Percentiles rank a stretch among this genome's conserved stretches.
Conservation (phyloP, 202 grass and related monocot species). For the Cymbopogon flexuosus region DNA sequence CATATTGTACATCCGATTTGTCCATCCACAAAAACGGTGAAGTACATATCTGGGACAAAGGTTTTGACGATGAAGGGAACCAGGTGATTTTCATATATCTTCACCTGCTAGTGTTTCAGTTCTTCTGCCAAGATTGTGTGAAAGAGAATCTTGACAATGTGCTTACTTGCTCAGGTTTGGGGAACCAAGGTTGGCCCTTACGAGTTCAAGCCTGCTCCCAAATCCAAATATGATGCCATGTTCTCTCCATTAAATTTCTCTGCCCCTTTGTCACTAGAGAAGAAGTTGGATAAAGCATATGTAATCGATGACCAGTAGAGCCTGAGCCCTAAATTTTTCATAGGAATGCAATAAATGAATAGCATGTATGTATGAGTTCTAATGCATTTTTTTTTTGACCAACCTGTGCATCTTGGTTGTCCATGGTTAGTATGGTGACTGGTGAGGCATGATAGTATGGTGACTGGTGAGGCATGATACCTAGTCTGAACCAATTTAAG, state of each 20-base stretch:
- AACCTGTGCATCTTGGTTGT: not conserved
- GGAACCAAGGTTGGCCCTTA: constrained; percentile 76
- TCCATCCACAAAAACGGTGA: constrained; percentile 76
- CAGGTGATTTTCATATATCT: constrained; percentile 44
- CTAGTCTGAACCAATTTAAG: not conserved
- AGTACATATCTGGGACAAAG: constrained; percentile 87
- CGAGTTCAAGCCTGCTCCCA: constrained; percentile 84
- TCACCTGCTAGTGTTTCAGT: not conserved
- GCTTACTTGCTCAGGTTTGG: constrained; percentile 61
- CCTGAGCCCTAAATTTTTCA: constrained; percentile 32
- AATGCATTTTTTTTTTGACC: constrained; percentile 17
- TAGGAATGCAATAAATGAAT: constrained; percentile 38
- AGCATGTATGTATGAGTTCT: constrained; percentile 25
- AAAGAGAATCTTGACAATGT: constrained; percentile 8
- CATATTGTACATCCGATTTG: constrained; percentile 78
- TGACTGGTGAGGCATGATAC: not conserved
- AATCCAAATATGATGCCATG: constrained; percentile 70
- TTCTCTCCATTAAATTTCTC: constrained; percentile 82
- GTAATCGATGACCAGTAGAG: constrained; percentile 58
- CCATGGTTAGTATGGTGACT: not conserved
- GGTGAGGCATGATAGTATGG: not conserved
- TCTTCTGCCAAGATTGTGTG: not conserved
- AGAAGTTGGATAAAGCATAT: constrained; percentile 62
- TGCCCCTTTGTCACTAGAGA: constrained; percentile 61
- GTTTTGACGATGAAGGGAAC: constrained; percentile 72